Evolutionary conservation across 805 yeast genomes (phyloP), one percentile per base, ranked within the genome.

Genomic region (Vanderwaltozyma yarrowii): DNA sequence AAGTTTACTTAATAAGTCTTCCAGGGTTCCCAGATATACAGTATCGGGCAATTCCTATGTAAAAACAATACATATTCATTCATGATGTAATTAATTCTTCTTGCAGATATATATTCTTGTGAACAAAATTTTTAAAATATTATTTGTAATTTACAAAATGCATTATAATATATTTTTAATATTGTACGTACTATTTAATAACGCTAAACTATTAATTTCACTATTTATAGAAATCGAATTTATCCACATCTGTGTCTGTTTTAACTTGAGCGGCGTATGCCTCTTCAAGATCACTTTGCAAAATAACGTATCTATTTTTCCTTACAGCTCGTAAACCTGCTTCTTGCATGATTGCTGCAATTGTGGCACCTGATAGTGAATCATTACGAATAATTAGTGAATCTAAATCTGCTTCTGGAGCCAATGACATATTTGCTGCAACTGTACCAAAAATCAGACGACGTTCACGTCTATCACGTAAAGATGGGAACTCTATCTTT

Each of bases 281-380:
- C 67, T 92, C 99, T 62, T 92, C 99, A 59, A 92, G 70, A 67
- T 92, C 99, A 58, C 80, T 79, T 66, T 92, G 97, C 56, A 94
- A 70, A 48, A 92, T 94, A 64, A 92, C 94, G 62, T 94, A 92
- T 66, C 99, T 76, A 64, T 92, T 92, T 69, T 89, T 92, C 69
- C 99, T 82, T 33, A 92, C 97, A 2, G 99, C 99, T 51, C 98
- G 78, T 50, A 92, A 73, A 49, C 99, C 99, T 21, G 99, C 99
- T 66, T 94, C 99, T 73, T 92, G 99, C 98, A 92, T 92, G 50
- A 92, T 89, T 14, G 98, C 98, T 13, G 99, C 97, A 58, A 92
- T 92, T 40, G 89, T 75, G 11, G 95, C 98, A 57, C 99, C 99
- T 27, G 96, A 85, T 42, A 94, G 69, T 30, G 98, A 95, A 60